Evolutionary conservation across 768 basidiomycete species (phyloP).

Genomic region (Tremella yokohamensis): DNA sequence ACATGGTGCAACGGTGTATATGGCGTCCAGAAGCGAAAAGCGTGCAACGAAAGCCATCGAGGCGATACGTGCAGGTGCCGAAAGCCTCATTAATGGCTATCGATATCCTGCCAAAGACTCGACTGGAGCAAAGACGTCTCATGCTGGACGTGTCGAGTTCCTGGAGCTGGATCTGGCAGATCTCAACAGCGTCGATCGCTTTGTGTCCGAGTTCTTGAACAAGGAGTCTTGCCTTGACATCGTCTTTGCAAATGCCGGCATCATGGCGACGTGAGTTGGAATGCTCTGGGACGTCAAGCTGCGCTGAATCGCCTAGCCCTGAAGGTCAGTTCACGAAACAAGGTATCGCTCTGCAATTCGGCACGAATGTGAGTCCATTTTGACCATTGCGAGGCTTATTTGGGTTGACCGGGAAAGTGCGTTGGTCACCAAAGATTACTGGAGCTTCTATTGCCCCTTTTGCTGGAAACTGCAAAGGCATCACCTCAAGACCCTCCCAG

Average conservation of each 20-base stretch:
- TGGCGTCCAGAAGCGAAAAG: slow-evolving; percentile 30
- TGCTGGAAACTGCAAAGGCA: slow-evolving; percentile 11
- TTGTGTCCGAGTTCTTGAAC: slow-evolving; percentile 27
- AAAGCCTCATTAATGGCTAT: slow-evolving; percentile 3
- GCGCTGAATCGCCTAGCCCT: slow-evolving; percentile 13
- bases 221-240: slow-evolving; percentile 28
- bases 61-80: slow-evolving; percentile 21
- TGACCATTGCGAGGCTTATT: not conserved
- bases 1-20: slow-evolving; percentile 37
- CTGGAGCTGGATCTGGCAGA: slow-evolving; percentile 41
- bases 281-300: not conserved
- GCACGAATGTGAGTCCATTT: slow-evolving; percentile 34
- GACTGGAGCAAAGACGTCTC: not conserved
- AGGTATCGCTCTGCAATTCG: slow-evolving; percentile 43
- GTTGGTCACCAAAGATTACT: slow-evolving; percentile 40
- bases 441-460: slow-evolving; percentile 28
- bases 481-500: slow-evolving; percentile 21
- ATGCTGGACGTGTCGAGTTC: slow-evolving; percentile 8
- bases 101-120: slow-evolving; percentile 8
- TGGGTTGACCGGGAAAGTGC: not conserved
- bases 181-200: slow-evolving; percentile 29
- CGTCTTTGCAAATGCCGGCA: slow-evolving; percentile 44
- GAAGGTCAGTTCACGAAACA: slow-evolving; percentile 37
- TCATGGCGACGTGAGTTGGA: slow-evolving; percentile 43
- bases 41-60: slow-evolving; percentile 33